Base-by-base conservation (phyloP, 768 basidiomycete species). In the Pholiota molesta region DNA sequence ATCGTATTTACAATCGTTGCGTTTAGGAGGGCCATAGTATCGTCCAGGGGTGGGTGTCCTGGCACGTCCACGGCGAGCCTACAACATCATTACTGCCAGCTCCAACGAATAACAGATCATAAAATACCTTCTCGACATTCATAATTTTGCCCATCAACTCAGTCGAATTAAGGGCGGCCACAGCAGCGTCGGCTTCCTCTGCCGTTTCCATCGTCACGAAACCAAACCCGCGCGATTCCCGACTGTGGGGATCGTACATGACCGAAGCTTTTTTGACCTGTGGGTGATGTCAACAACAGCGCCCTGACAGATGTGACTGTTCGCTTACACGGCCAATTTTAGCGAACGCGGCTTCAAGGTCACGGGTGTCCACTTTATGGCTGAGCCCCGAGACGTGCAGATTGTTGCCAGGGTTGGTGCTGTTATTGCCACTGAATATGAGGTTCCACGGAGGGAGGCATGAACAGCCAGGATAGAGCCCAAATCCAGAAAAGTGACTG, bases 11-110 rank as follows among this genome's bases (percentile, higher is more conserved):
- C 89, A 74, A 63, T 90, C 88, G 62, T 79, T 77, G 40, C 92
- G 84, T 78, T 96, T 95, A 47, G 95, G 93, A 52, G 95, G 94
- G 0, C 95, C 96, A 64, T 92, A 94, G 83, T 99, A 99, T 57
- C 91, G 80, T 28, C 97, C 97, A 3, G 97, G 97, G 6, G 97
- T 99, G 2, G 97, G 92, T 13, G 94, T 92, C 65, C 94, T 83
- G 17, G 94, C 94, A 63, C 94, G 89, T 59, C 91, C 94, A 66
- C 94, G 90, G 55, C 94, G 91, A 65, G 94, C 94, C 93, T 94
- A 59, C 21, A 26, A 59, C 44, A 21, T 62, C 16, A 60, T 7
- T 26, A 67, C 55, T 19, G 54, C 57, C 5, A 35, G 57, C 51
- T 63, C 40, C 9, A 42, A 54, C 19, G 28, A 7, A 55, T 7